Evolutionary conservation across 2,329 filamentous ascomycete genomes (phyloP), one percentile per base, ranked within the genome.

Genomic region (Coleophoma eucalyptorum): DNA sequence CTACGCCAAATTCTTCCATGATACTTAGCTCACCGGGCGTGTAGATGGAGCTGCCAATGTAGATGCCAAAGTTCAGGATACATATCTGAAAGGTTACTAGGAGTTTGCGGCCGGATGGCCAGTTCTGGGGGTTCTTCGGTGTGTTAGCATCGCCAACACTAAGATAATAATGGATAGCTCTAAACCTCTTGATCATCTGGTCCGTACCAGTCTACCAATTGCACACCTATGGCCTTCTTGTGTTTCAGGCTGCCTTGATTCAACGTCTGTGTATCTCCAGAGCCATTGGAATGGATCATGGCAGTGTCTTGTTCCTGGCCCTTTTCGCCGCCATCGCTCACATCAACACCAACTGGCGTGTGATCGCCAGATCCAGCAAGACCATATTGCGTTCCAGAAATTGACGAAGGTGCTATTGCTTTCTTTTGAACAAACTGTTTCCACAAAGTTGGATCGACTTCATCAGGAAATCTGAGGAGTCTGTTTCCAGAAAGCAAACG

Each of bases 21-120:
- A 85, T 69, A 10, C 76, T 75, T 40, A 62, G 58, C 31, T 66
- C 65, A 5, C 72, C 73, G 11, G 72, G 64, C 2, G 72, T 72
- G 57, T 74, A 76, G 54, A 75, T 74, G 53, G 72, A 44, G 5
- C 68, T 70, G 7, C 72, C 72, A 58, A 73, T 74, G 56, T 78
- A 78, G 1, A 78, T 78, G 20, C 77, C 74, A 53, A 83, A 77
- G 1, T 80, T 84, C 70, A 76, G 82, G 8, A 81, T 57, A 50
- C 73, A 74, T 52, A 75, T 77, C 45, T 76, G 57, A 46, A 67
- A 16, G 4, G 69, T 60, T 26, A 78, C 60, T 54, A 68, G 62
- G 8, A 61, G 48, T 16, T 73, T 70, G 58, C 71, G 72, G 32
- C 55, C 46, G 52, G 66, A 62, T 34, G 68, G 65, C 77, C 76